Evolutionary conservation across 345 rosid species (phyloP), one percentile per base, ranked within the genome.

Genomic region (Eucalyptus erythrocorys): DNA sequence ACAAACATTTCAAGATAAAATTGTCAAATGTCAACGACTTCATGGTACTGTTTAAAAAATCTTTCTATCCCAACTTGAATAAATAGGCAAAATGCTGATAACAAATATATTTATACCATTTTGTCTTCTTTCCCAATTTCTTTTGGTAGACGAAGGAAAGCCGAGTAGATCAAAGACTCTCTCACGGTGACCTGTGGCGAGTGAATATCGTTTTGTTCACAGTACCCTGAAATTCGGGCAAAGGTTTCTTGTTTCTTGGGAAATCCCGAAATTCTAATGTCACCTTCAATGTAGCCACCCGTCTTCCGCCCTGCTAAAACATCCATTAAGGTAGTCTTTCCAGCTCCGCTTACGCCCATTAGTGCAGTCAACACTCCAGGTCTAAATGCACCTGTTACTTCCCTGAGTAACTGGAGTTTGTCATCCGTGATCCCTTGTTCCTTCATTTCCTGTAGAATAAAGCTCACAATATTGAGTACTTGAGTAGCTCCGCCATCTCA

Each of bases 321-420:
- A 89, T 93, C 93, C 94, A 93, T 93, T 85, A 93, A 81, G 9
- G 94, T 92, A 14, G 93, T 93, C 91, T 93, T 93, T 86, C 94
- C 93, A 30, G 94, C 94, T 45, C 94, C 93, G 66, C 94, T 90
- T 32, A 92, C 93, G 53, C 94, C 94, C 93, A 93, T 93, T 66
- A 93, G 86, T 81, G 94, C 94, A 10, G 93, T 91, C 42, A 93
- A 91, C n/a, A 92, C 88, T 88, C 94, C 94, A 24, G 94, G 93
- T 64, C 93, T 89, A 88, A 93, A 93, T 55, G 93, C 88, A 17
- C 94, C 90, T 21, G 94, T 91, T 48, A 91, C 92, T 87, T 86
- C 93, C 5, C 90, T 81, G 45, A 93, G 94, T 27, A 92, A 91
- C 85, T 93, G 93, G 15, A 93, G 90, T 89, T 89, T 89, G 86